Evolutionary conservation across 2,329 filamentous ascomycete species (phyloP), one percentile per base, ranked within the genome.

Genomic region (Cadophora sp.): DNA sequence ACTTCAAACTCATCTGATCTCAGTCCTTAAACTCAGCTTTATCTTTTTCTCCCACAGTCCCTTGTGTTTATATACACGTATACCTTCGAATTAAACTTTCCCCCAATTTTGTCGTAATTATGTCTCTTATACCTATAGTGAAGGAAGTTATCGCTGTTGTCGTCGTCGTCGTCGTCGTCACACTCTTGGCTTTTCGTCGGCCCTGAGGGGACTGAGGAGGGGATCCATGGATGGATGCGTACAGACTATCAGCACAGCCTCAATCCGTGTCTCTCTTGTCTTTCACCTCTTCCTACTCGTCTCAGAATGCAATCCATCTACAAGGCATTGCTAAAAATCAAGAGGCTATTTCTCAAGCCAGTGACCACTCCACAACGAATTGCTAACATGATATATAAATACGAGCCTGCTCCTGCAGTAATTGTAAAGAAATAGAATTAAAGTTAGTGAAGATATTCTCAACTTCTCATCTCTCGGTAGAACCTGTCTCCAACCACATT

Each of bases 231-330:
- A 30, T 30, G 27, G 27, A 30, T 30, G 27, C 3, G 5, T 6
- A 30, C 27, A 6, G 27, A 47, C 30, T 39, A 9, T 6, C 14
- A 59, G 66, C 66, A 68, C 66, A 65, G 66, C 66, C 66, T 59
- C 66, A 59, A 58, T 55, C 41, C 30, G 55, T 39, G 55, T 58
- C 36, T 43, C 20, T 56, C 20, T 33, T 22, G 33, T 39, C 51
- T n/a, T 53, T 36, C 27, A 45, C 30, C 43, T 30, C 27, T 6
- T 30, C 27, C 27, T 30, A 6, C 27, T 30, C 27, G 27, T 30
- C 27, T 30, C 27, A 30, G 27, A 6, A 30, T 30, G 27, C 27
- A 30, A 6, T 30, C 6, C 4, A 30, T 6, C 27, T 3, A 30
- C 6, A 6, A 6, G 27, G 3, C 27, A 30, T 30, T 3, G 6